phyloP scores from a whole-genome alignment of 176 grass and related monocot genomes.

The Rhipidocladum racemiflorum region DNA sequence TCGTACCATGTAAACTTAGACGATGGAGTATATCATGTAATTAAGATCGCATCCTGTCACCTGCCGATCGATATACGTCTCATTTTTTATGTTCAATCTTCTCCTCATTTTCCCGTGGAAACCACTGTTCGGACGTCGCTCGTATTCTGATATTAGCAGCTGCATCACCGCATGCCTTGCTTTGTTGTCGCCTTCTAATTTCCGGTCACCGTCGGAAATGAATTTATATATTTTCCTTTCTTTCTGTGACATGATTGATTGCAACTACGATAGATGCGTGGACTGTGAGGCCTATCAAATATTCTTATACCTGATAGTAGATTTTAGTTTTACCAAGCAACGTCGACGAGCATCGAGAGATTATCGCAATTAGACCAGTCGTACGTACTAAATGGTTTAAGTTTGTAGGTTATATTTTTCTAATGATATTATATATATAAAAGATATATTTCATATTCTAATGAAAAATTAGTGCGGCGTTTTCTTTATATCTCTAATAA shows the following conservation, averaged over 20 bases:
- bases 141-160: neutral
- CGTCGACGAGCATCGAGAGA: neutral
- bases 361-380: neutral
- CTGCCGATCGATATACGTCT: neutral
- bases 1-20: no score
- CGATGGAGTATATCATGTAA: neutral
- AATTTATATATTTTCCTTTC: neutral
- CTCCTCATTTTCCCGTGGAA: neutral
- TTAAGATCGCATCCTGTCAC: constrained; percentile 20
- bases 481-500: no score
- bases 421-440: no score
- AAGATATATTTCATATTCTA: no score
- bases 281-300: constrained; percentile 21
- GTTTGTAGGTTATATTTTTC: no score
- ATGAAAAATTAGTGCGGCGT: no score
- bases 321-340: neutral
- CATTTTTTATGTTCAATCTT: no score
- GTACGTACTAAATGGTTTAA: neutral
- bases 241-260: constrained; percentile 12
- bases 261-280: constrained; percentile 39
- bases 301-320: neutral
- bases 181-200: neutral
- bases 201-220: neutral
- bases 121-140: neutral
- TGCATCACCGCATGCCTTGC: neutral